These are phyloP conservation scores for Suhomyces canberraensis DNA, from an alignment of 805 yeast species.

Conservation along the genomic window DNA sequence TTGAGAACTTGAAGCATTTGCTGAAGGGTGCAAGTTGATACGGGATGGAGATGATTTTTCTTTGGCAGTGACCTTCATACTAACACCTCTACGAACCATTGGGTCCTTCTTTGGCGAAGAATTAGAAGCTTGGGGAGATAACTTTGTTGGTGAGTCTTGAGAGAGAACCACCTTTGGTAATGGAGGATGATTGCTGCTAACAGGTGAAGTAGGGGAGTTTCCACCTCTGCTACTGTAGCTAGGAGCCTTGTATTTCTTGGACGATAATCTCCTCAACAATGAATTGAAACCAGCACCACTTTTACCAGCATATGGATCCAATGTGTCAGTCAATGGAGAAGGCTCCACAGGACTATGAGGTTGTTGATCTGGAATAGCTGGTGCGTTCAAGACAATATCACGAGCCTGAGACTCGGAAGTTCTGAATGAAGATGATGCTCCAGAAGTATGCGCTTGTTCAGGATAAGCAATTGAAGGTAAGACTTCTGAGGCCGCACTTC, in stretches of 20 bases:
- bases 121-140: constrained; percentile 13
- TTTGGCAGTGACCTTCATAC: constrained; percentile 58
- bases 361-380: constrained; percentile 25
- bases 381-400: constrained; percentile 4
- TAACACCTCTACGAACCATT: constrained; percentile 57
- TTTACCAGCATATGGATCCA: constrained; percentile 32
- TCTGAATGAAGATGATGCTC: constrained; percentile 14
- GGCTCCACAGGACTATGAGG: constrained; percentile 24
- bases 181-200: constrained; percentile 3
- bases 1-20: constrained; percentile 5
- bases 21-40: constrained; percentile 6
- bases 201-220: constrained; percentile 13
- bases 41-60: constrained; percentile 35
- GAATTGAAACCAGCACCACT: constrained; percentile 31
- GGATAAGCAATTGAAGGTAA: constrained; percentile 28
- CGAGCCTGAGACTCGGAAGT: constrained; percentile 3
- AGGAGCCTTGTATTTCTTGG: constrained; percentile 23
- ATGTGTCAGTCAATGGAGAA: constrained; percentile 20
- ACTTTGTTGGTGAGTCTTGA: constrained; percentile 8
- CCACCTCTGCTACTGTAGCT: constrained; percentile 3
- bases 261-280: constrained; percentile 34
- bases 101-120: constrained; percentile 30
- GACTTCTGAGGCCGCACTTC: background rate
- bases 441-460: constrained; percentile 39
- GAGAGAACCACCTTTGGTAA: constrained; percentile 12